A percentile compares a stretch with the other conserved stretches of the same genome.
These are phyloP conservation scores for Aspergillus neotritici DNA, from an alignment of 2,329 filamentous ascomycete genomes.

Conservation along the genomic window DNA sequence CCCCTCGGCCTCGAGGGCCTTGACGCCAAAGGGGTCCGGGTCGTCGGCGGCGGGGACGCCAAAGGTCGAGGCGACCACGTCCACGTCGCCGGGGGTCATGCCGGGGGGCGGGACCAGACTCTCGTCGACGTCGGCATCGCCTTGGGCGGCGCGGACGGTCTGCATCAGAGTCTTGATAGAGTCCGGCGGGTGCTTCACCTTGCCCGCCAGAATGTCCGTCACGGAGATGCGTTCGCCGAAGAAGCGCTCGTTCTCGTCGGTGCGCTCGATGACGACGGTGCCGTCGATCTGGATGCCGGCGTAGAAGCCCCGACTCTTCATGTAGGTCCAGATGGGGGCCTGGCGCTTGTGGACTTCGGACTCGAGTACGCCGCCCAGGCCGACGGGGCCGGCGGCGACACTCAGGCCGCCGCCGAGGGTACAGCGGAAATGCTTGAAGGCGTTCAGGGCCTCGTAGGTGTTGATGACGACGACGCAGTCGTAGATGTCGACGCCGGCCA, in stretches of 20 bases:
- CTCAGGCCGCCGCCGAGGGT: constrained; percentile 78
- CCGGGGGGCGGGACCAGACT: constrained; percentile 59
- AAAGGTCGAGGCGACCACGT: constrained; percentile 53
- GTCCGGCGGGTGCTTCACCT: constrained; percentile 51
- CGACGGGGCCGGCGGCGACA: constrained; percentile 69
- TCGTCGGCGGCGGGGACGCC: constrained; percentile 74
- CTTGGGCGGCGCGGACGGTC: constrained; percentile 83
- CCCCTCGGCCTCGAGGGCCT: constrained; percentile 76
- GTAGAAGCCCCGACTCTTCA: constrained; percentile 85
- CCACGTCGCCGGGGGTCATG: constrained; percentile 70
- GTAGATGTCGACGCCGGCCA: constrained; percentile 90
- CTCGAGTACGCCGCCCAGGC: constrained; percentile 68
- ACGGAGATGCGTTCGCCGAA: constrained; percentile 64
- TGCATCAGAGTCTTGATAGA: constrained; percentile 63
- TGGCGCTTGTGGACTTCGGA: constrained; percentile 62
- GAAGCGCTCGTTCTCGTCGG: constrained; percentile 82
- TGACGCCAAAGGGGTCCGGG: constrained; percentile 85
- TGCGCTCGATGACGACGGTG: constrained; percentile 76
- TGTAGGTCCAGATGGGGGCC: constrained; percentile 73
- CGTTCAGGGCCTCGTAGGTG: constrained; percentile 73
- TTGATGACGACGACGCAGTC: constrained; percentile 94
- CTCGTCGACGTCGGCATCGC: constrained; percentile 68
- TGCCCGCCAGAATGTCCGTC: constrained; percentile 58
- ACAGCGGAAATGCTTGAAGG: constrained; percentile 72
- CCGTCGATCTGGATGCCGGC: constrained; percentile 83